Evolutionary conservation across 139 green algal species (phyloP), one percentile per base, ranked within the genome.

Genomic region (Chlorella sp.): DNA sequence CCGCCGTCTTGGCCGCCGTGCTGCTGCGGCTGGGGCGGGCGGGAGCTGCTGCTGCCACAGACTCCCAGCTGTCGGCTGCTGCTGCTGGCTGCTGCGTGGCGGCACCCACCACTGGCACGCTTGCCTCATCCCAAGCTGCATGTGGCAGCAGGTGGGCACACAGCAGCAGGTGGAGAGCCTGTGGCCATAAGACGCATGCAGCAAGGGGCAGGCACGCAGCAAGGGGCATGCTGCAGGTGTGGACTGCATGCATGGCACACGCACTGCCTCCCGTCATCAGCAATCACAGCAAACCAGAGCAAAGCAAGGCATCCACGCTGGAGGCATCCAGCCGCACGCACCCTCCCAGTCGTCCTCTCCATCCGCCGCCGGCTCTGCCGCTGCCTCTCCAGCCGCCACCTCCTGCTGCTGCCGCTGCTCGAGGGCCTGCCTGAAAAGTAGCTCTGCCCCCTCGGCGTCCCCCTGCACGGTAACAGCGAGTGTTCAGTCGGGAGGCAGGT

Each of bases 261-360:
- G n/a, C n/a, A n/a, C n/a, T n/a, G n/a, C n/a, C n/a, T n/a, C n/a
- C n/a, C n/a, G n/a, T n/a, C n/a, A n/a, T n/a, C n/a, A n/a, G n/a
- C n/a, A n/a, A n/a, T n/a, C n/a, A n/a, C n/a, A 39, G 48, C 48
- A 34, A 42, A 34, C 75, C 16, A 39, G 3, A 22, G 75, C 32
- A 34, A 3, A 42, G 75, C 75, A 81, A 81, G 18, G 48, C 64
- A 73, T 26, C 7, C 64, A n/a, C 64, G 64, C 22, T 73, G 24
- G 69, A n/a, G n/a, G n/a, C n/a, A 19, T 34, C 2, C 69, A 77
- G 69, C n/a, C 12, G 19, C 34, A 15, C 83, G 34, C 66, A 88
- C 84, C 84, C 66, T 88, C 84, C 84, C 84, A 88, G 68, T 48
- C 64, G 84, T 88, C 84, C 14, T 80, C 84, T n/a, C 42, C 84